These are phyloP conservation scores for Physcomitrium patens DNA, from an alignment of 225 moss, liverwort and hornwort genomes.

Conservation along the genomic window DNA sequence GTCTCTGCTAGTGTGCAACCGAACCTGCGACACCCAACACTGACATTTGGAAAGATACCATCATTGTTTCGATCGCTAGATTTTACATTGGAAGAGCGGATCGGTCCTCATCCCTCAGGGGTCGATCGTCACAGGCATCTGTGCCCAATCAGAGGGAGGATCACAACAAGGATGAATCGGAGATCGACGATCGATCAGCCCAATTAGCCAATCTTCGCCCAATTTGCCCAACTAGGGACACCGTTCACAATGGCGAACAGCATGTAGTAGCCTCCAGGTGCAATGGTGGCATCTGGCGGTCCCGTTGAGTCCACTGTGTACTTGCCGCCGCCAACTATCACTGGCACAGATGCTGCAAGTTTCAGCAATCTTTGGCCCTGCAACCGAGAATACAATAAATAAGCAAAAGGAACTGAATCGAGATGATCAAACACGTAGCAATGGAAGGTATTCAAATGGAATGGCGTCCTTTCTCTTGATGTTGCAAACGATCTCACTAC, in stretches of 20 bases:
- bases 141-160: not conserved
- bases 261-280: constrained; percentile 64
- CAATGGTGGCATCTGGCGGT: constrained; percentile 36
- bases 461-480: too few relatives aligned
- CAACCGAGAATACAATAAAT: not conserved
- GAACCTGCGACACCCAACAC: not conserved
- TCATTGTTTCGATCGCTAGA: not conserved
- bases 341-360: constrained; percentile 37
- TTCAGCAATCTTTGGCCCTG: constrained; percentile 58
- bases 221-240: constrained; percentile 42
- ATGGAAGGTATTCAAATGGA: too few relatives aligned
- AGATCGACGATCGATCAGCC: not conserved
- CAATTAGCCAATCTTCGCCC: constrained; percentile 37
- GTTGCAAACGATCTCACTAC: too few relatives aligned
- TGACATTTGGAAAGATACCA: too few relatives aligned
- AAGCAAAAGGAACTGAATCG: too few relatives aligned
- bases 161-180: not conserved
- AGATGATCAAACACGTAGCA: too few relatives aligned
- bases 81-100: too few relatives aligned
- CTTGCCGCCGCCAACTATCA: constrained; percentile 2
- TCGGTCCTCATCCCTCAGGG: too few relatives aligned
- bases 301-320: constrained; percentile 32
- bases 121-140: too few relatives aligned
- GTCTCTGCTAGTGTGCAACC: not conserved
- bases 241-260: constrained; percentile 48